Evolutionary conservation across 208 protist genomes (phyloP).

Genomic region (Borovskyia barvae): DNA sequence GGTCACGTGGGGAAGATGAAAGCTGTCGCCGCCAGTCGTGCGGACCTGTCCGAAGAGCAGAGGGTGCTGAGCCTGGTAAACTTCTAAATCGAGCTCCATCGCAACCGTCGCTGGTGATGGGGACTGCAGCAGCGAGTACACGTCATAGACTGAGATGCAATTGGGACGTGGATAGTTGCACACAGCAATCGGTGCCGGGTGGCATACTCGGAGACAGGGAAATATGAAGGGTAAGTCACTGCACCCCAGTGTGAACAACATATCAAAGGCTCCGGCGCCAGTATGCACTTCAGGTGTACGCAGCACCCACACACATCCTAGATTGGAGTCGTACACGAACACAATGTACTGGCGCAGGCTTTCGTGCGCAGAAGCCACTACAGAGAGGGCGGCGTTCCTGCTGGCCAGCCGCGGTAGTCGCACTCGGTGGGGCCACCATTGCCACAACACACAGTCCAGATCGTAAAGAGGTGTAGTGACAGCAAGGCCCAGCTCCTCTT

Average conservation of each 20-base stretch:
- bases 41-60: conserved; percentile 15
- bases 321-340: conserved; percentile 63
- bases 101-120: conserved; percentile 3
- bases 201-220: conserved; percentile 42
- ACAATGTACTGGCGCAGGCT: conserved; percentile 26
- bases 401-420: conserved; percentile 34
- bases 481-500: conserved; percentile 34
- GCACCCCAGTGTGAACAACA: conserved; percentile 50
- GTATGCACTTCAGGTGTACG: conserved; percentile 50
- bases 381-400: conserved; percentile 44
- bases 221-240: conserved; percentile 53
- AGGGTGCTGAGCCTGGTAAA: conserved; percentile 9
- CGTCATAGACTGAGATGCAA: conserved; percentile 55
- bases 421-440: conserved; percentile 68
- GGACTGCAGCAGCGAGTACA: conserved; percentile 22
- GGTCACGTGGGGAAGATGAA: neutral
- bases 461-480: conserved; percentile 16
- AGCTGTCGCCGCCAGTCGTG: neutral
- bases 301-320: conserved; percentile 33
- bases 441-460: conserved; percentile 49
- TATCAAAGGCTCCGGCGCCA: conserved; percentile 29
- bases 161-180: conserved; percentile 60
- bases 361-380: conserved; percentile 45
- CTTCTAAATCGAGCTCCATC: conserved; percentile 11
- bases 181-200: conserved; percentile 61